Evolutionary conservation across 2,329 filamentous ascomycete species (phyloP).

Genomic region (Leptosphaerulina australis): DNA sequence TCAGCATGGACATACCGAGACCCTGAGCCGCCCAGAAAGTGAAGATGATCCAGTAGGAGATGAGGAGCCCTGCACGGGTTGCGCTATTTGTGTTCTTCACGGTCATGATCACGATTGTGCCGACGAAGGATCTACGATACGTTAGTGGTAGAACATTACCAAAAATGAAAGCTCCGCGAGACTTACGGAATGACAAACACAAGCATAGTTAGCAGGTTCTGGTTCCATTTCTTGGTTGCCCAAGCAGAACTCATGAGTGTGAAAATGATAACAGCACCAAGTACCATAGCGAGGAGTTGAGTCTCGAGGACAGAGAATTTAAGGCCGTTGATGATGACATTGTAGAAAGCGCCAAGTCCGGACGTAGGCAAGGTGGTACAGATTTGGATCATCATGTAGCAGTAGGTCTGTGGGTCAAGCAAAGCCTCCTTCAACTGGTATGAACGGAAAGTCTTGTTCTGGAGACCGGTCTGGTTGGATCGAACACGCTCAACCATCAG

Average conservation of each 20-base stretch:
- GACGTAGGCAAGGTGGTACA: conserved; percentile 76
- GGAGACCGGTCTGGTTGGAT: conserved; percentile 54
- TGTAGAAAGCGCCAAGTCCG: conserved; percentile 74
- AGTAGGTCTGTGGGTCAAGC: conserved; percentile 65
- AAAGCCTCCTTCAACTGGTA: conserved; percentile 65
- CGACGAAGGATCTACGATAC: conserved; percentile 65
- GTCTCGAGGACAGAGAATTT: conserved; percentile 70
- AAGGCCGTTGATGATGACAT: conserved; percentile 74
- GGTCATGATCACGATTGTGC: conserved; percentile 74
- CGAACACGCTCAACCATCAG: conserved; percentile 58
- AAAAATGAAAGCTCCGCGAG: background rate
- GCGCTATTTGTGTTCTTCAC: conserved; percentile 63
- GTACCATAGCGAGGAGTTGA: conserved; percentile 75
- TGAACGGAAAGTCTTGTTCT: conserved; percentile 57
- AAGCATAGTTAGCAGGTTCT: conserved; percentile 71
- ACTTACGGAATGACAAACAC: conserved; percentile 69
- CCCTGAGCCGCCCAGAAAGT: conserved; percentile 79
- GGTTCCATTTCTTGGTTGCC: conserved; percentile 70
- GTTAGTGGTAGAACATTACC: background rate
- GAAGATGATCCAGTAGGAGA: conserved; percentile 77
- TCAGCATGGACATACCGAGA: conserved; percentile 69
- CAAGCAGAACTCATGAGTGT: conserved; percentile 70
- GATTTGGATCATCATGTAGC: conserved; percentile 66
- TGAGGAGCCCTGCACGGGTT: conserved; percentile 69
- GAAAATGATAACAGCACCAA: conserved; percentile 75